A percentile compares a stretch with the other conserved stretches of the same genome.
These are phyloP conservation scores for Phylloporus sp. DNA, from an alignment of 768 basidiomycete genomes.

Conservation along the genomic window DNA sequence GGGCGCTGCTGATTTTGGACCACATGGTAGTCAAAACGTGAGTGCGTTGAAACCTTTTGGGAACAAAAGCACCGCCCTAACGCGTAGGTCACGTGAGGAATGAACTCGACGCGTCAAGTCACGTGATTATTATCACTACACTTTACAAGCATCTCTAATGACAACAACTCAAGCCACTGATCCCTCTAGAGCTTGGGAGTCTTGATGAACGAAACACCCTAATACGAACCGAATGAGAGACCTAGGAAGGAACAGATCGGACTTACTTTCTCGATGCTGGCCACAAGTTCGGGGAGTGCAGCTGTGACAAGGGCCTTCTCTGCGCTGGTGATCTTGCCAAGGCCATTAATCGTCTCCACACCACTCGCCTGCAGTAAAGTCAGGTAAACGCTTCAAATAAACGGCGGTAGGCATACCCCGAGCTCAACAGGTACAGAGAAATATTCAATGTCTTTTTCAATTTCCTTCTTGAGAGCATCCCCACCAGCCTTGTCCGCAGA, in stretches of 20 bases:
- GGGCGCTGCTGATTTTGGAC: constrained; percentile 56
- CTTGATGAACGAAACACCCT: constrained; percentile 27
- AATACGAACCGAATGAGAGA: neutral
- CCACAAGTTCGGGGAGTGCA: constrained; percentile 73
- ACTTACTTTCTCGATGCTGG: constrained; percentile 69
- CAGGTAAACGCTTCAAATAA: neutral
- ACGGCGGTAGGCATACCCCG: constrained; percentile 49
- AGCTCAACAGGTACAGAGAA: constrained; percentile 90
- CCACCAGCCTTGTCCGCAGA: constrained; percentile 67
- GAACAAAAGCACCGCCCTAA: neutral
- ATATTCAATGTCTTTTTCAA: constrained; percentile 74
- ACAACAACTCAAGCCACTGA: neutral
- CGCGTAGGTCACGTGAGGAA: constrained; percentile 24
- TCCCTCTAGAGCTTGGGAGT: constrained; percentile 25
- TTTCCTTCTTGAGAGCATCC: constrained; percentile 71
- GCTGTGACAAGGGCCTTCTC: constrained; percentile 78
- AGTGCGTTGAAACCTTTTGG: neutral
- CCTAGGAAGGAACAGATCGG: neutral
- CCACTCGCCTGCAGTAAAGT: constrained; percentile 59
- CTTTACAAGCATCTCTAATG: constrained; percentile 4
- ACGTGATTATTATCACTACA: constrained; percentile 13
- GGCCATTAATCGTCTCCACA: constrained; percentile 74
- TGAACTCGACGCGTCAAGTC: constrained; percentile 27
- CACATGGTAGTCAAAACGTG: constrained; percentile 40
- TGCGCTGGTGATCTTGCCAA: constrained; percentile 67